A percentile compares a stretch with the other conserved stretches of the same genome.
Evolutionary conservation across 768 basidiomycete species (phyloP).

Genomic region (Agrocybe chaxingu): DNA sequence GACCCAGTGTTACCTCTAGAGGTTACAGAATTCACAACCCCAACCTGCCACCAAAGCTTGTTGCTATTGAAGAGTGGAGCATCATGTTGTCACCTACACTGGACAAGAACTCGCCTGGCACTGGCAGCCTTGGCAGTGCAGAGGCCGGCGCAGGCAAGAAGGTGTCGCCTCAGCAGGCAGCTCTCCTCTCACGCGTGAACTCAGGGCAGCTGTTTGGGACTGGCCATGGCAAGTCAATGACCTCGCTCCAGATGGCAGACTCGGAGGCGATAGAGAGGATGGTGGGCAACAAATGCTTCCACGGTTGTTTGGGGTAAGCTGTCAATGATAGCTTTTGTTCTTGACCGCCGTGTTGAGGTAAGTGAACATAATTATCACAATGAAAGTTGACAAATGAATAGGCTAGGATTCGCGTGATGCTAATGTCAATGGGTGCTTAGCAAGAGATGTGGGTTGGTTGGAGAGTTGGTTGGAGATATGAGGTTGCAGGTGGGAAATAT

Average conservation of each 20-base stretch:
- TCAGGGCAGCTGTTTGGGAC: slow-evolving; percentile 24
- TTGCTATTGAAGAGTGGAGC: slow-evolving; percentile 54
- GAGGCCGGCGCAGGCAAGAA: not conserved
- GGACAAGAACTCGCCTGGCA: slow-evolving; percentile 10
- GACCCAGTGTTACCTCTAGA: slow-evolving; percentile 36
- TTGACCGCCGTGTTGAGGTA: too few species aligned
- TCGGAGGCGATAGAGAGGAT: slow-evolving; percentile 67
- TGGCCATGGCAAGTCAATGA: slow-evolving; percentile 45
- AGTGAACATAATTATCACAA: too few species aligned
- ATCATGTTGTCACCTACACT: slow-evolving; percentile 25
- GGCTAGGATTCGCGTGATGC: too few species aligned
- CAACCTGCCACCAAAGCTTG: slow-evolving; percentile 66
- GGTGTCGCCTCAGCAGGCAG: not conserved
- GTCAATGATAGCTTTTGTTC: too few species aligned
- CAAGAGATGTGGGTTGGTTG: too few species aligned
- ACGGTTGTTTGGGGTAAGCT: too few species aligned
- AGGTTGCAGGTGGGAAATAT: too few species aligned
- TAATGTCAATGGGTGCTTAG: too few species aligned
- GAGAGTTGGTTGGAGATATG: too few species aligned
- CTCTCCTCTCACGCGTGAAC: slow-evolving; percentile 3
- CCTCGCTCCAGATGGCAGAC: slow-evolving; percentile 63
- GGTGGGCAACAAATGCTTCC: slow-evolving; percentile 29
- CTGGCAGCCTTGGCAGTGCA: slow-evolving; percentile 10
- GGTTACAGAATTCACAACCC: slow-evolving; percentile 72
- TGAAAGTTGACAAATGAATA: too few species aligned